phyloP scores from a whole-genome alignment of 257 asterid genomes.

The Solanum appendiculatum region DNA sequence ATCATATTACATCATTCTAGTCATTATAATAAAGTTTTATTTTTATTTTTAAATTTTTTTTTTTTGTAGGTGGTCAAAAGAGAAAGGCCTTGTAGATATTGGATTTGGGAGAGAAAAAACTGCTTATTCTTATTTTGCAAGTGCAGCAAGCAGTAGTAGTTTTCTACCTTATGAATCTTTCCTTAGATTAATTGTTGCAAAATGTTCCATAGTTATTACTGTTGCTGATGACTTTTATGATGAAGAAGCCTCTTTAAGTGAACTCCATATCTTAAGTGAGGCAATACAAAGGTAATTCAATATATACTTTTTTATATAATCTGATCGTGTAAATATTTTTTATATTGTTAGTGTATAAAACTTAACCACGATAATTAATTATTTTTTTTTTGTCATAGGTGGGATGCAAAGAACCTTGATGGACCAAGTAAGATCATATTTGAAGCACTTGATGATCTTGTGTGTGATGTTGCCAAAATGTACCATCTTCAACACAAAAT shows the following conservation, averaged over 20 bases:
- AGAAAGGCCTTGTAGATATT: constrained; percentile 37
- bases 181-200: constrained; percentile 27
- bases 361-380: neutral
- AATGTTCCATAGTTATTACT: constrained; percentile 31
- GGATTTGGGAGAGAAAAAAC: constrained; percentile 75
- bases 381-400: constrained; percentile 10
- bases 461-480: constrained; percentile 14
- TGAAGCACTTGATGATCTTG: constrained; percentile 44
- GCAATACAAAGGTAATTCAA: constrained; percentile 33
- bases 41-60: neutral
- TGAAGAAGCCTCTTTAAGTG: constrained; percentile 32
- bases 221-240: constrained; percentile 63
- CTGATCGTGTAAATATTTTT: neutral
- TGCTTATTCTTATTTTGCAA: constrained; percentile 28
- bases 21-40: neutral
- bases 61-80: constrained; percentile 40
- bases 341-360: neutral
- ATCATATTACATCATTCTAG: neutral
- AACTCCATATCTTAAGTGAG: constrained; percentile 28
- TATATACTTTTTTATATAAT: neutral
- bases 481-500: constrained; percentile 10
- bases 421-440: constrained; percentile 56
- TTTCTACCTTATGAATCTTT: constrained; percentile 27
- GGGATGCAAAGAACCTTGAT: constrained; percentile 37
- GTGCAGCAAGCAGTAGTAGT: constrained; percentile 24